Evolutionary conservation across 164 flowering plant species (phyloP).

Genomic region (Tetracentron sinense): DNA sequence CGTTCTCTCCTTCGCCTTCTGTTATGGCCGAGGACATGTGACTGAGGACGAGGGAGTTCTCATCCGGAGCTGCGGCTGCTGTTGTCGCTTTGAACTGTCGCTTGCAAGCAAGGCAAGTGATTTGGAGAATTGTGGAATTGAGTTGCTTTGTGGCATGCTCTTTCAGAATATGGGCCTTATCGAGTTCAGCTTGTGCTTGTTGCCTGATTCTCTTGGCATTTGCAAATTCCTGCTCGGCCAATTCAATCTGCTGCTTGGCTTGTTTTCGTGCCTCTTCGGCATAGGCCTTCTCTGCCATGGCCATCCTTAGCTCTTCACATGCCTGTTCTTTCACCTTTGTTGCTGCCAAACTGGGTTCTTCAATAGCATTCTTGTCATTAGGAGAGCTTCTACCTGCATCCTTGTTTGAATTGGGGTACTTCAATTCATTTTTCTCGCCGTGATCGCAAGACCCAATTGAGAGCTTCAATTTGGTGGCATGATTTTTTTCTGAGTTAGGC

Average conservation of each 20-base stretch:
- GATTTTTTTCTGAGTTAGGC: too few relatives aligned
- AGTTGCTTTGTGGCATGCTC: constrained; percentile 43
- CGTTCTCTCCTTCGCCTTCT: constrained; percentile 32
- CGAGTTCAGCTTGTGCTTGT: constrained; percentile 49
- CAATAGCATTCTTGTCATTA: too few relatives aligned
- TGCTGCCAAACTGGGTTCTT: too few relatives aligned
- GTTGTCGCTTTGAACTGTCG: constrained; percentile 32
- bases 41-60: constrained; percentile 23
- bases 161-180: constrained; percentile 40
- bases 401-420: too few relatives aligned
- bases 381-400: too few relatives aligned
- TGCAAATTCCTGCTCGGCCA: constrained; percentile 53
- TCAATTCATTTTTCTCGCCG: too few relatives aligned
- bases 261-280: constrained; percentile 49
- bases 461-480: too few relatives aligned
- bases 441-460: too few relatives aligned
- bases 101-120: constrained; percentile 60
- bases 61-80: constrained; percentile 5
- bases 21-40: constrained; percentile 43
- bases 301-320: constrained; percentile 41
- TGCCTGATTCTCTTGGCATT: constrained; percentile 56
- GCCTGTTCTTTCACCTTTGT: too few relatives aligned
- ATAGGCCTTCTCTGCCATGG: too few relatives aligned
- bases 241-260: constrained; percentile 49
- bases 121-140: constrained; percentile 33